Conservation (phyloP, 1,284 basidiomycete species). For the Marasmius fiardii region DNA sequence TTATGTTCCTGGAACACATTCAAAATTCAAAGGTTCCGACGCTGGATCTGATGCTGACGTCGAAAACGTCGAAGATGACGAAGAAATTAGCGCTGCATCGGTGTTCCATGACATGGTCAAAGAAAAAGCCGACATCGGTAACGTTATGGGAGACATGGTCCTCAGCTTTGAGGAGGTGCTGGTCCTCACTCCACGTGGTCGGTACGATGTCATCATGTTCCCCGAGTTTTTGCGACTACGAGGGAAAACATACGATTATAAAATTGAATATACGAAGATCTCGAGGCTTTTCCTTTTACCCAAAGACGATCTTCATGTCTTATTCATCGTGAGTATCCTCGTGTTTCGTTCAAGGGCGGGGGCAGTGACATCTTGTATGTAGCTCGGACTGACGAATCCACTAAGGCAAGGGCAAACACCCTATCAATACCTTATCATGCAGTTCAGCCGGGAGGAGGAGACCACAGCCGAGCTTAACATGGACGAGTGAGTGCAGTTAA, state of each 20-base stretch:
- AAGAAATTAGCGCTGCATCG: conserved; percentile 87
- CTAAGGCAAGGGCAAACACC: conserved; percentile 98
- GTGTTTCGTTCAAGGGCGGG: neutral
- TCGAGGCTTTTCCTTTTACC: conserved; percentile 91
- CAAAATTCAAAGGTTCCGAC: conserved; percentile 71
- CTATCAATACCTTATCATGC: conserved; percentile 98
- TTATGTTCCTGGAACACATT: conserved; percentile 86
- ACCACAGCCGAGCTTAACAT: conserved; percentile 96
- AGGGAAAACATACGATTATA: conserved; percentile 99
- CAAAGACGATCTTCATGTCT: conserved; percentile 94
- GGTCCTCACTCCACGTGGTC: conserved; percentile 94
- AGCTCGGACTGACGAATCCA: conserved; percentile 88
- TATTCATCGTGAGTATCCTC: conserved; percentile 78
- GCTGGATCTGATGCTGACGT: conserved; percentile 70
- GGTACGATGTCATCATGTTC: conserved; percentile 99
- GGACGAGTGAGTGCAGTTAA: conserved; percentile 65
- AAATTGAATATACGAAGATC: conserved; percentile 91
- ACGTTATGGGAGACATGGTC: conserved; percentile 89
- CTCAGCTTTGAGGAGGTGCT: conserved; percentile 96
- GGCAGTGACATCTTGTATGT: conserved; percentile 10
- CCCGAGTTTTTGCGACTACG: conserved; percentile 90
- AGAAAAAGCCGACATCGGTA: conserved; percentile 94
- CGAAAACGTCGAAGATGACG: conserved; percentile 58
- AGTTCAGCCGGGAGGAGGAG: conserved; percentile 96
- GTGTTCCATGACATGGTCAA: conserved; percentile 97